phyloP scores from a whole-genome alignment of 768 basidiomycete genomes.

The Imleria badia region DNA sequence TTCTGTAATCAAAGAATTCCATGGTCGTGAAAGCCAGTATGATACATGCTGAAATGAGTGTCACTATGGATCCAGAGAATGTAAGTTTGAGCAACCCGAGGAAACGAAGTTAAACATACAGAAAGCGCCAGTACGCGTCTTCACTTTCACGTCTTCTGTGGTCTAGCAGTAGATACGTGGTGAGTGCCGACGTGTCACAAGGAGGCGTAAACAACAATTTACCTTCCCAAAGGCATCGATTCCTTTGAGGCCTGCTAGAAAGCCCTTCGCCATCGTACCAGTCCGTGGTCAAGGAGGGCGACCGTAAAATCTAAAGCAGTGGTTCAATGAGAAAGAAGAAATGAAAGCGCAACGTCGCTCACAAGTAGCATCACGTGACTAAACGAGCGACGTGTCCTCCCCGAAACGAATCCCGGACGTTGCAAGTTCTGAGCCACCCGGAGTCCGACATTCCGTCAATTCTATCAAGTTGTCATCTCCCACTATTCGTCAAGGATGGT shows the following conservation, averaged over 20 bases:
- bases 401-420: neutral
- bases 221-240: slow-evolving; percentile 99
- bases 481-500: neutral
- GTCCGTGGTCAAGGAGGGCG: slow-evolving; percentile 20
- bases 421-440: neutral
- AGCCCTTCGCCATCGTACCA: slow-evolving; percentile 69
- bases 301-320: slow-evolving; percentile 10
- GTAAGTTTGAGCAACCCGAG: slow-evolving; percentile 5
- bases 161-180: slow-evolving; percentile 54
- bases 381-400: slow-evolving; percentile 24
- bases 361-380: slow-evolving; percentile 25
- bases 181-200: slow-evolving; percentile 13
- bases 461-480: neutral
- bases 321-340: slow-evolving; percentile 4
- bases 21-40: slow-evolving; percentile 89
- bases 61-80: slow-evolving; percentile 54
- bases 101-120: slow-evolving; percentile 48
- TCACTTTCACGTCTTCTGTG: slow-evolving; percentile 98
- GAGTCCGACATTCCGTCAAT: neutral
- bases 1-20: slow-evolving; percentile 95
- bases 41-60: slow-evolving; percentile 86
- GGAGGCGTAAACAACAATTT: slow-evolving; percentile 15
- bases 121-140: slow-evolving; percentile 91
- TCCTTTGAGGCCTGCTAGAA: slow-evolving; percentile 78
- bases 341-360: neutral